Evolutionary conservation across 371 early-diverging fungal species (phyloP).

Genomic region (Mucor velutinosus): DNA sequence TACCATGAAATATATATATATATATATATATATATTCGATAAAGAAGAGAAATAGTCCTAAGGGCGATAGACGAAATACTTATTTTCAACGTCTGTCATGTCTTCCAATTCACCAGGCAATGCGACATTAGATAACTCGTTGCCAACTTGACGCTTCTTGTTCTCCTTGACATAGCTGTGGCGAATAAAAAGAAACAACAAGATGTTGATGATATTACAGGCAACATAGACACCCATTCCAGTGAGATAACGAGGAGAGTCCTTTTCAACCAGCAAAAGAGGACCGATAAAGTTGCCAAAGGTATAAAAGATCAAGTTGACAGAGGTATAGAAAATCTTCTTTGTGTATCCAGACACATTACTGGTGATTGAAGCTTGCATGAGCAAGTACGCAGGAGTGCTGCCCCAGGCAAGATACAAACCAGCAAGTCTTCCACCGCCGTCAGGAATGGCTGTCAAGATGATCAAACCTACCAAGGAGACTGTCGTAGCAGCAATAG

Average conservation of each 20-base stretch:
- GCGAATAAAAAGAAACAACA: constrained; percentile 26
- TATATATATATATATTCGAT: too few relatives aligned
- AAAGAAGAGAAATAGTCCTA: not conserved
- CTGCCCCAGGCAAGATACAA: constrained; percentile 12
- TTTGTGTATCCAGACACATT: constrained; percentile 34
- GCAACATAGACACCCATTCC: constrained; percentile 31
- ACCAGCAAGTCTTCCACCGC: constrained; percentile 17
- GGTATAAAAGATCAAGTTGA: constrained; percentile 22
- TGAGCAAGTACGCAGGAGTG: constrained; percentile 12
- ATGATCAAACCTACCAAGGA: constrained; percentile 10
- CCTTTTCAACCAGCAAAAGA: constrained; percentile 14
- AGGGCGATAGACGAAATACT: constrained; percentile 26
- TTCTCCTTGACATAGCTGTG: constrained; percentile 20
- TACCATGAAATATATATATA: not conserved
- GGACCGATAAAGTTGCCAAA: constrained; percentile 26
- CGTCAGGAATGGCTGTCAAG: constrained; percentile 7
- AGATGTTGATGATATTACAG: constrained; percentile 26
- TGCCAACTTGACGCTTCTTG: constrained; percentile 15
- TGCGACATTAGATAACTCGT: not conserved
- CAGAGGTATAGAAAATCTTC: constrained; percentile 23
- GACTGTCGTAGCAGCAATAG: not conserved
- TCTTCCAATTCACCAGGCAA: constrained; percentile 14
- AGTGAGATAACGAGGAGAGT: constrained; percentile 32
- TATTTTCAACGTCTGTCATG: constrained; percentile 30
- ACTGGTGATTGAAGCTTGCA: constrained; percentile 13